These are phyloP conservation scores for Dacryopinax primogenitus DNA, from an alignment of 768 basidiomycete species.

Conservation along the genomic window DNA sequence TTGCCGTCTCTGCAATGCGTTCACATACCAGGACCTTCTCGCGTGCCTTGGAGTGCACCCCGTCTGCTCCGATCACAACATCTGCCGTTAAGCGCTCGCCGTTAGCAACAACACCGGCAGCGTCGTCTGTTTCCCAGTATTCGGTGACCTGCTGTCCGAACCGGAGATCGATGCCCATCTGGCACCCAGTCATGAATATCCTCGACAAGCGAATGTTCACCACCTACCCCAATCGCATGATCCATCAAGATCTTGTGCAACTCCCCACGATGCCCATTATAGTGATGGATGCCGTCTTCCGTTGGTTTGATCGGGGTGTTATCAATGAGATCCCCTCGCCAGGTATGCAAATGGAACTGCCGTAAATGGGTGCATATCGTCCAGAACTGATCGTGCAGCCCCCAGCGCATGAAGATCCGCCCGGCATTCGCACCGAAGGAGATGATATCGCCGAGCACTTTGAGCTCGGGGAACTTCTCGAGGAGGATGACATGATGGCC, in stretches of 20 bases:
- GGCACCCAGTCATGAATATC: neutral
- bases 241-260: constrained; percentile 19
- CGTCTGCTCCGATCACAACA: constrained; percentile 23
- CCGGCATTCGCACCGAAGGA: constrained; percentile 19
- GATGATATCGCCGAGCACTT: constrained; percentile 13
- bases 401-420: constrained; percentile 21
- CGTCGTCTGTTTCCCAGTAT: constrained; percentile 18
- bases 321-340: constrained; percentile 18
- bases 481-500: constrained; percentile 21
- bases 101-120: constrained; percentile 17
- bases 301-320: constrained; percentile 17
- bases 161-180: constrained; percentile 19
- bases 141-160: constrained; percentile 18
- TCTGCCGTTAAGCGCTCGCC: constrained; percentile 18
- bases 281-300: constrained; percentile 18
- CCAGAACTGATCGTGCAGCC: constrained; percentile 19
- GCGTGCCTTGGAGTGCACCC: constrained; percentile 19
- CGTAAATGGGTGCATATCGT: constrained; percentile 17
- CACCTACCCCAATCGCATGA: constrained; percentile 16
- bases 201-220: neutral
- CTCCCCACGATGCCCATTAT: constrained; percentile 25
- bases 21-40: constrained; percentile 18
- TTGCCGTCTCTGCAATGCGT: neutral
- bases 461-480: constrained; percentile 19
- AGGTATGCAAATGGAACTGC: constrained; percentile 19